Evolutionary conservation across 495 filamentous ascomycete genomes (phyloP).

Genomic region (Lophiostoma macrostomum): DNA sequence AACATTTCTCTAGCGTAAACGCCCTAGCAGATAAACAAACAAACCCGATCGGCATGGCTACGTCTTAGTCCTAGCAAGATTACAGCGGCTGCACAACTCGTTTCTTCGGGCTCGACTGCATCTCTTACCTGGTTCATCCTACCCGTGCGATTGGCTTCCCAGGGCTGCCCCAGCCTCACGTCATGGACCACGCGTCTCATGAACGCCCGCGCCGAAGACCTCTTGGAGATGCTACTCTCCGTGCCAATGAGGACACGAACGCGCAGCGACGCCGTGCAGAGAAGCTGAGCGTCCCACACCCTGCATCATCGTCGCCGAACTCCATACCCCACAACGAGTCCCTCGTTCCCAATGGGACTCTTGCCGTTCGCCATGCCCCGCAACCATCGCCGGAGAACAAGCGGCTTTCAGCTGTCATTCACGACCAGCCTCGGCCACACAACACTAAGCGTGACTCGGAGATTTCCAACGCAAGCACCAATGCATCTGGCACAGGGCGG

Average conservation of each 20-base stretch:
- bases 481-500: slow-evolving; percentile 53
- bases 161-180: neutral
- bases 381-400: slow-evolving; percentile 50
- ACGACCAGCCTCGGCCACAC: slow-evolving; percentile 45
- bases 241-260: slow-evolving; percentile 22
- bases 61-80: neutral
- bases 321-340: slow-evolving; percentile 28
- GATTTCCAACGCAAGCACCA: slow-evolving; percentile 65
- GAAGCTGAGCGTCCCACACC: neutral
- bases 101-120: slow-evolving; percentile 10
- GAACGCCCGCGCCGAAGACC: slow-evolving; percentile 16
- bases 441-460: slow-evolving; percentile 68
- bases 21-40: neutral
- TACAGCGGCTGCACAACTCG: neutral
- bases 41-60: slow-evolving; percentile 4
- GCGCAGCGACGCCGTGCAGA: slow-evolving; percentile 2
- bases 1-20: neutral
- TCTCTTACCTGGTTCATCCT: slow-evolving; percentile 16
- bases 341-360: slow-evolving; percentile 28
- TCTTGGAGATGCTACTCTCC: slow-evolving; percentile 24
- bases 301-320: slow-evolving; percentile 10
- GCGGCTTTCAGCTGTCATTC: slow-evolving; percentile 51
- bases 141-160: neutral
- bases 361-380: slow-evolving; percentile 35
- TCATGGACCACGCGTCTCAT: slow-evolving; percentile 13